phyloP scores from a whole-genome alignment of 1,284 basidiomycete species.

The Moniliella sp. region DNA sequence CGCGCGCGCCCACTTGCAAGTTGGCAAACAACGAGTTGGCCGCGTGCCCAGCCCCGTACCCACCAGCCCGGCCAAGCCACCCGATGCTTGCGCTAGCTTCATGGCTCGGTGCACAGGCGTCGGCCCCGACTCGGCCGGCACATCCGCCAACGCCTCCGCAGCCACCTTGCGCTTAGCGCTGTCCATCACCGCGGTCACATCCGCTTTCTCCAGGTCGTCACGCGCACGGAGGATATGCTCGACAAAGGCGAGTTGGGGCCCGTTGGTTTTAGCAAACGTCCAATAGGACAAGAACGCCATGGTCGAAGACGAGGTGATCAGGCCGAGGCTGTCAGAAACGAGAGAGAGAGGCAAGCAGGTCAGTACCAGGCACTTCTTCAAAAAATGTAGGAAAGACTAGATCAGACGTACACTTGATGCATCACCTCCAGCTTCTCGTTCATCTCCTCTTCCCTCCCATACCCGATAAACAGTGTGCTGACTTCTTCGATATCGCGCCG shows the following conservation, averaged over 20 bases:
- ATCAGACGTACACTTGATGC: slow-evolving; percentile 39
- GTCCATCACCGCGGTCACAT: slow-evolving; percentile 79
- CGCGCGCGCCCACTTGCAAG: no score
- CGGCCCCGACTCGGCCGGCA: slow-evolving; percentile 16
- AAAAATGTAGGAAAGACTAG: neutral
- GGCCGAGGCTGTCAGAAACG: slow-evolving; percentile 45
- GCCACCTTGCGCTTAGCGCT: slow-evolving; percentile 70
- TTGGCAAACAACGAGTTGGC: neutral
- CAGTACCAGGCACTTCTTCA: slow-evolving; percentile 1
- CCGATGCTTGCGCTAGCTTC: no score
- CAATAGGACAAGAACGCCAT: slow-evolving; percentile 76
- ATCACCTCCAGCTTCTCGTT: slow-evolving; percentile 65
- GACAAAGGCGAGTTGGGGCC: slow-evolving; percentile 73
- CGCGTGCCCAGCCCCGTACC: no score
- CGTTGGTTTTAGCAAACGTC: slow-evolving; percentile 84
- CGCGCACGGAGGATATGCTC: slow-evolving; percentile 71
- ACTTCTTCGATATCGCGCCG: slow-evolving; percentile 57
- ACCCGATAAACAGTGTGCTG: slow-evolving; percentile 57
- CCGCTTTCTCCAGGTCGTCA: slow-evolving; percentile 67
- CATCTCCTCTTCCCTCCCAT: slow-evolving; percentile 60
- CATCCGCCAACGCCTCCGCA: slow-evolving; percentile 21
- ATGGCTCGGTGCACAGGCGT: slow-evolving; percentile 3
- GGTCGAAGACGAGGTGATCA: slow-evolving; percentile 71
- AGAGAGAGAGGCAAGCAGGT: slow-evolving; percentile 1
- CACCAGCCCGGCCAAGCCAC: no score